Evolutionary conservation across 1,284 basidiomycete genomes (phyloP).

Genomic region (Butyriboletus appendiculatus): DNA sequence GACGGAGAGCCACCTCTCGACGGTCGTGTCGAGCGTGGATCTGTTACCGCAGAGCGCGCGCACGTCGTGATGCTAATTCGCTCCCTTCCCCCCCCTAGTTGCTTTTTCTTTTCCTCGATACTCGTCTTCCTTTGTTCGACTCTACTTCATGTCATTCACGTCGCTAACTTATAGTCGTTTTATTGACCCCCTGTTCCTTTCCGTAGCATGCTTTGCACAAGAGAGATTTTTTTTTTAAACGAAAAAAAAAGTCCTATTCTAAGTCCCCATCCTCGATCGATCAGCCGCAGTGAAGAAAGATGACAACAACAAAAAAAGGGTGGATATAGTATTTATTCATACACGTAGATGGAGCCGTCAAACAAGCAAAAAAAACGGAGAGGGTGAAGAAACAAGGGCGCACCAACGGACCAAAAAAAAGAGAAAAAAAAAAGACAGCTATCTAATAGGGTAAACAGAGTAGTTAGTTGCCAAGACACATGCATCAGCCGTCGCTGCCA

Average conservation of each 20-base stretch:
- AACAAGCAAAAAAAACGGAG: not conserved
- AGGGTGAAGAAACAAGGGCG: not conserved
- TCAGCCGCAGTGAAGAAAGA: too few relatives aligned
- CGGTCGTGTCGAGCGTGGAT: not conserved
- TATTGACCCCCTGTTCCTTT: not conserved
- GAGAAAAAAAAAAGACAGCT: not conserved
- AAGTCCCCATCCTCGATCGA: not conserved
- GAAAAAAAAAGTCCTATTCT: not conserved
- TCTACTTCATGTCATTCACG: too few relatives aligned
- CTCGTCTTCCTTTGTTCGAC: not conserved
- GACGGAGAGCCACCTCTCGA: constrained; percentile 29
- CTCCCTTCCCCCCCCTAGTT: not conserved
- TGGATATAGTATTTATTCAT: constrained; percentile 15
- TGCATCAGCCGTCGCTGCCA: not conserved
- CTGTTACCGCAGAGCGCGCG: not conserved
- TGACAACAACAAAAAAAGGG: not conserved
- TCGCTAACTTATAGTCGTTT: constrained; percentile 16
- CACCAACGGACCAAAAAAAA: not conserved
- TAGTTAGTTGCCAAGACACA: not conserved
- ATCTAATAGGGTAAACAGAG: not conserved
- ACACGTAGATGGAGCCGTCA: constrained; percentile 7
- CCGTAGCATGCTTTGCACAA: not conserved
- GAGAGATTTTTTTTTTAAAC: too few relatives aligned
- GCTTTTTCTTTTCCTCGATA: too few relatives aligned
- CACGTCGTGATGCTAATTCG: not conserved